phyloP scores from a whole-genome alignment of 1,139 yeast species.

The Candida mesenterica region DNA sequence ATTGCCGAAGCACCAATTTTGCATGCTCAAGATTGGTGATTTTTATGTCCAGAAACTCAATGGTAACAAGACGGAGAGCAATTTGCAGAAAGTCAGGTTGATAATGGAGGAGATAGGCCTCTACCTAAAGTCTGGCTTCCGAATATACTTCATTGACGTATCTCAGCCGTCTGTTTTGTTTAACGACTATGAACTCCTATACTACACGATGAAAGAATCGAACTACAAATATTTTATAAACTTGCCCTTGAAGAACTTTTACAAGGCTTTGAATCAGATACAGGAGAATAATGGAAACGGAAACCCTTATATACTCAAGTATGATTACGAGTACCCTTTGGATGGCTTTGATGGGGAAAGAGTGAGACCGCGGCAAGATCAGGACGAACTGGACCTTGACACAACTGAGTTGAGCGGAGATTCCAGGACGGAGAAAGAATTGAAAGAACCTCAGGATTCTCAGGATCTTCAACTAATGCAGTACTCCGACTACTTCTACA shows the following conservation, averaged over 20 bases:
- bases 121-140: conserved; percentile 53
- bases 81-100: conserved; percentile 39
- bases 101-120: conserved; percentile 62
- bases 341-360: conserved; percentile 6
- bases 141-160: conserved; percentile 58
- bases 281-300: conserved; percentile 36
- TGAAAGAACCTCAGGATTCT: neutral
- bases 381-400: neutral
- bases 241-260: conserved; percentile 42
- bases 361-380: neutral
- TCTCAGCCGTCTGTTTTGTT: conserved; percentile 43
- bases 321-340: conserved; percentile 24
- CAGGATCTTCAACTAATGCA: neutral
- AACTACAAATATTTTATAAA: conserved; percentile 44
- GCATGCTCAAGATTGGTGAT: conserved; percentile 52
- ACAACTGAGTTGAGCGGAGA: too few species aligned
- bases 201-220: conserved; percentile 41
- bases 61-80: neutral
- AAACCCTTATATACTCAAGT: conserved; percentile 26
- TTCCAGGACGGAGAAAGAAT: conserved; percentile 3
- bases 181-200: conserved; percentile 44
- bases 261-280: conserved; percentile 39
- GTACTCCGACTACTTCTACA: conserved; percentile 22
- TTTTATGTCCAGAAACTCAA: conserved; percentile 29
- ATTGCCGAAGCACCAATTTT: conserved; percentile 51